phyloP scores from a whole-genome alignment of 2,329 filamentous ascomycete species.

The Ascochyta pisi region DNA sequence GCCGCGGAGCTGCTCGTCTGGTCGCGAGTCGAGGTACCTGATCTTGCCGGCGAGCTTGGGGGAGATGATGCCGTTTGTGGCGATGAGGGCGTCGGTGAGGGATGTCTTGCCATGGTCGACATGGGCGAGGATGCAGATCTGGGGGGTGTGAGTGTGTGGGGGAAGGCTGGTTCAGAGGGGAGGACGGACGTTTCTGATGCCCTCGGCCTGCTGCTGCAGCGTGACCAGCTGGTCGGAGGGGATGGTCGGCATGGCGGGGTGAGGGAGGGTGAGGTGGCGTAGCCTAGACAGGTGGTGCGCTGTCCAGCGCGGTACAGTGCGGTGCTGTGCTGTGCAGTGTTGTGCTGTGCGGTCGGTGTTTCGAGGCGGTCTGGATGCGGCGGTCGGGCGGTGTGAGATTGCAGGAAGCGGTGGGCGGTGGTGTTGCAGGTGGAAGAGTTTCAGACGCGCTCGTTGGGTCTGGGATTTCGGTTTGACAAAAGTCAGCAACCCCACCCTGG shows the following conservation, averaged over 20 bases:
- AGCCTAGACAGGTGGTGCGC: background rate
- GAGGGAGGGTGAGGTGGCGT: background rate
- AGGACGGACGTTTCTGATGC: slow-evolving; percentile 83
- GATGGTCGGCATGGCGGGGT: slow-evolving; percentile 88
- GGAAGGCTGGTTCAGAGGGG: slow-evolving; percentile 23
- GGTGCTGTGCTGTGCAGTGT: too few species aligned
- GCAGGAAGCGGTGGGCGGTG: background rate
- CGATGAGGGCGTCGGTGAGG: slow-evolving; percentile 91
- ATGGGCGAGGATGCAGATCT: slow-evolving; percentile 93
- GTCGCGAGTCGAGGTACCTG: slow-evolving; percentile 93
- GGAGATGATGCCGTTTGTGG: slow-evolving; percentile 99
- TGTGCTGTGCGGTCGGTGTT: background rate
- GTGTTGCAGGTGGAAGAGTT: slow-evolving; percentile 4
- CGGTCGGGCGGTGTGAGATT: background rate
- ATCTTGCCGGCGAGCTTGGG: slow-evolving; percentile 98
- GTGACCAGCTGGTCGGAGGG: slow-evolving; percentile 87
- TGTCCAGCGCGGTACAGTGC: background rate
- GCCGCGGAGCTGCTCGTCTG: slow-evolving; percentile 92
- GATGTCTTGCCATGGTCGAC: slow-evolving; percentile 99
- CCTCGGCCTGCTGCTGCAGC: slow-evolving; percentile 85
- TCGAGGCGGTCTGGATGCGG: background rate
- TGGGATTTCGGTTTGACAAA: background rate
- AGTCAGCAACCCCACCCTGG: slow-evolving; percentile 10
- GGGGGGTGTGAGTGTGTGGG: background rate
- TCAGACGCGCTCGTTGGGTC: slow-evolving; percentile 4